phyloP scores from a whole-genome alignment of 2,329 filamentous ascomycete genomes.

The Pestalotiopsis fici region DNA sequence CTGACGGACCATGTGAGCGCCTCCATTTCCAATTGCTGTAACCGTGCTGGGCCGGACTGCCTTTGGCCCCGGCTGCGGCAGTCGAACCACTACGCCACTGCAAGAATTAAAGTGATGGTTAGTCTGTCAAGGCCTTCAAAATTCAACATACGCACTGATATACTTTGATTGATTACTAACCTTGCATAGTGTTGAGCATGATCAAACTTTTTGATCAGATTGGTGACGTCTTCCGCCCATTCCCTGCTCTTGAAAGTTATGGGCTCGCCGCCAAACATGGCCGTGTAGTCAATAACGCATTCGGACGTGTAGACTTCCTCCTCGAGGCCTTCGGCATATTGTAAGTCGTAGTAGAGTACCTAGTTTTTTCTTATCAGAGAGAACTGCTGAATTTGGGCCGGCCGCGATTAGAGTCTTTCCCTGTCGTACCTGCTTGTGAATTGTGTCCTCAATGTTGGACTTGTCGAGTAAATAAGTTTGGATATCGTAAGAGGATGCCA shows the following conservation, averaged over 20 bases:
- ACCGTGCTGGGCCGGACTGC: constrained; percentile 19
- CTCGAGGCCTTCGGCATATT: constrained; percentile 17
- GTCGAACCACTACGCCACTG: background rate
- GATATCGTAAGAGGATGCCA: constrained; percentile 28
- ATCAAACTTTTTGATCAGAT: constrained; percentile 18
- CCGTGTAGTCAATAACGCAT: constrained; percentile 29
- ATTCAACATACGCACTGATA: background rate
- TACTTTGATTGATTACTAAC: background rate
- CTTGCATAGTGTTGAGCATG: background rate
- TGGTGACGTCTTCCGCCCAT: constrained; percentile 19
- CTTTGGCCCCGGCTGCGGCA: background rate
- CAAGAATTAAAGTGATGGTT: background rate
- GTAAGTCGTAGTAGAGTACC: constrained; percentile 27
- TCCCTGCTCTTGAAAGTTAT: constrained; percentile 15
- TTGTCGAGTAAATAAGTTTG: constrained; percentile 31
- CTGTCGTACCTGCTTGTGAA: constrained; percentile 24
- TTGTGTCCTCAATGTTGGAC: constrained; percentile 31
- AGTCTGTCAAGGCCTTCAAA: background rate
- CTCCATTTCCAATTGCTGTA: constrained; percentile 19
- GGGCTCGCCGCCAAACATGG: constrained; percentile 27
- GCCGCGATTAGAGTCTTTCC: background rate
- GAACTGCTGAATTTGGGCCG: background rate
- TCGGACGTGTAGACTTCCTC: constrained; percentile 27
- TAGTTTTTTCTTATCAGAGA: constrained; percentile 7
- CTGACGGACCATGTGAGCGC: constrained; percentile 22